Base-by-base conservation (phyloP, 2,329 filamentous ascomycete species). In the Microsporum canis region DNA sequence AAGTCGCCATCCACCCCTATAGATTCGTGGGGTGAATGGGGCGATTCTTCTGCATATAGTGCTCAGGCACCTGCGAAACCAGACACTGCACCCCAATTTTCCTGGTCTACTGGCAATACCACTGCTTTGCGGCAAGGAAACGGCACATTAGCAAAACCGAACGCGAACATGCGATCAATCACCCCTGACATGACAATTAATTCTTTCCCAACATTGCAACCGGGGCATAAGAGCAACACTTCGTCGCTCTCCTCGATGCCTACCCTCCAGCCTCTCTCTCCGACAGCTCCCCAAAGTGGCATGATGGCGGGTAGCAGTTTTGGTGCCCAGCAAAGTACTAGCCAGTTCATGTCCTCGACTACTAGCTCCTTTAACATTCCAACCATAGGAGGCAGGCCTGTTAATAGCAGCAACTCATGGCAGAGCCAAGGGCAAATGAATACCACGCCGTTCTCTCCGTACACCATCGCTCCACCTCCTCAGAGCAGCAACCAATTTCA, bases 181-280 rank as follows among this genome's bases (percentile, higher is more conserved):
- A 82, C 80, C 8, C 79, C 80, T 6, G 80, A 82, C 67, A 77
- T 76, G 60, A 77, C 73, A 36, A 67, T 81, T 58, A 77, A 71
- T 58, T 72, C 71, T 7, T 80, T 80, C 63, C 74, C 78, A n/a
- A 70, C 76, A n/a, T 70, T 80, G 33, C 71, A 76, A 57, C 78
- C 36, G 65, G 74, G 55, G 70, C 71, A 53, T 70, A 72, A 36
- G 49, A 58, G 7, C 43, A 43, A 47, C n/a, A 39, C 34, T 58
- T 31, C 56, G 8, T 58, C 38, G 3, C 14, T 36, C 3, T 34
- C 57, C 10, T 43, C 57, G 8, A 43, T 45, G 57, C 6, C 57
- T 17, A 41, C 57, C n/a, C 57, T 47, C 14, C 55, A 57, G 31
- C 34, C 55, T 14, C 55, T 57, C 34, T 27, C 55, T 3, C 55